Evolutionary conservation across 345 rosid genomes (phyloP), one percentile per base, ranked within the genome.

Genomic region (Passiflora organensis): DNA sequence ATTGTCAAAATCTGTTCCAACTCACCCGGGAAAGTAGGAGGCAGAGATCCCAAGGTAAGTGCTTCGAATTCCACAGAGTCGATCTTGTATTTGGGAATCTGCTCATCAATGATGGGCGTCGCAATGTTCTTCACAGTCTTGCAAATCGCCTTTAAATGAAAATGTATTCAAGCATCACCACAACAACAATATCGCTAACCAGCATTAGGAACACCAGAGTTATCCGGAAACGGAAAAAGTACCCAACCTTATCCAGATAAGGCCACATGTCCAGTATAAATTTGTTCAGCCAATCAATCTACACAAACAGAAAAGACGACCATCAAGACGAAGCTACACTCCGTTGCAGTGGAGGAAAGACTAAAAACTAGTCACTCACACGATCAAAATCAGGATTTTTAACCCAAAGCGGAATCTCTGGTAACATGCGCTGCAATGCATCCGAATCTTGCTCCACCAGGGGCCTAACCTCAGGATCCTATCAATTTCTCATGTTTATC

Each of bases 401-500:
- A 48, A 93, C 95, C 99, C 99, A 93, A 6, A 67, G 75, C 0
- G 99, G 99, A 64, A 93, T 84, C 76, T 93, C 97, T 0, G 99
- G 97, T 56, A 93, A 81, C 94, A 93, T 78, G 54, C 78, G 82
- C 57, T 64, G 89, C 80, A 93, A 61, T 53, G 82, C 66, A 17
- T 78, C 86, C 1, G 96, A 64, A 55, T 88, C 97, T 75, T 76
- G 89, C 62, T 86, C 91, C 34, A 73, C 76, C 66, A 93, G 57
- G 0, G 99, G 79, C 46, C 80, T 79, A 54, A 86, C 70, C 54
- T 71, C 63, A 32, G 95, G 99, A 79, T 84, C 82, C 99, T 87
- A 70, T 21, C 20, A 62, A 79, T 28, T 28, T 28, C 8, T 8
- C 34, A 28, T 8, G 8, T 28, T 28, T 28, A 28, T 28, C 34